Base-by-base conservation (phyloP, 1,284 basidiomycete genomes). In the Microbotryum intermedium region DNA sequence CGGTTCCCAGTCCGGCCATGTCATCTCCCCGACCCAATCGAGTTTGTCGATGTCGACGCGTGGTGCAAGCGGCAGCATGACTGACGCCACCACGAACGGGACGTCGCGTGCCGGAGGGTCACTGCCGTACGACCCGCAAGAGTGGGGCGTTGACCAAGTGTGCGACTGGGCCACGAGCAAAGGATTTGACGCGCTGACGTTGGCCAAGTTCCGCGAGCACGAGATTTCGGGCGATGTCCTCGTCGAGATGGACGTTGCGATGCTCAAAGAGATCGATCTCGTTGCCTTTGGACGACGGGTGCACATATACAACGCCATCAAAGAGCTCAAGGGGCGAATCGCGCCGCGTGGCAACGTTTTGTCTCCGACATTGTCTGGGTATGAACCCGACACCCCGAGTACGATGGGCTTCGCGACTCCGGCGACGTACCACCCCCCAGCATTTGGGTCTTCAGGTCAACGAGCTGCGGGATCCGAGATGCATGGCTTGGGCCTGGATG, bases 151-250 rank as follows among this genome's bases (percentile, higher is more conserved):
- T 0, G 86, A 89, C 0, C 86, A 97, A 34, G 95, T 98, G 9
- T 80, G 93, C 3, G 85, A 87, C 2, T 99, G 94, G 94, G 78
- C 91, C 21, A 83, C 82, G 71, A 78, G 77, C 53, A 90, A 88
- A 76, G 87, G 87, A 6, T 95, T 97, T 67, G 91, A 94, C 68
- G 81, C 86, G 57, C 79, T 81, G 50, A 84, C 91, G 2, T 85
- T 86, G 65, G 81, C 83, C 67, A 94, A 90, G 75, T 97, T 98
- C 71, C 82, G 79, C 88, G 91, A 95, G 76, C 93, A 99, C 82
- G 94, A 99, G 75, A 98, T 99, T 62, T 89, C 91, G 0, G 94
- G 95, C 18, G 95, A 98, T 70, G 88, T 97, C 25, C 81, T 98
- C 6, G 82, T 98, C 58, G 93, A 97, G 69, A 86, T 98, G 67